Conservation (phyloP, 306 rosid species). For the Cicer yamashitae region DNA sequence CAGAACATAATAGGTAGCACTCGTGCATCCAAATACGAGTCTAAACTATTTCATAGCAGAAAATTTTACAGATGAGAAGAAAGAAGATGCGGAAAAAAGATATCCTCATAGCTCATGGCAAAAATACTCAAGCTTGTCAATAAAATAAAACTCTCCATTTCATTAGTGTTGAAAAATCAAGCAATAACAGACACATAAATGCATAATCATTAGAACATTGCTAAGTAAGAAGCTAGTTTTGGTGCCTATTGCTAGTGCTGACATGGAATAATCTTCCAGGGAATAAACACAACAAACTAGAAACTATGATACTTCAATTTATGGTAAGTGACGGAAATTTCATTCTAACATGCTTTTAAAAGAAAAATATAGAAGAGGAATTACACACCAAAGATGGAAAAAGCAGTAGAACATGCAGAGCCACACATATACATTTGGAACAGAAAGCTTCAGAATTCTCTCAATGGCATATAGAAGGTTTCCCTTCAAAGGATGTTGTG, state of each 20-base stretch:
- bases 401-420: slow-evolving; percentile 99
- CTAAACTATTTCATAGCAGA: slow-evolving; percentile 12
- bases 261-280: slow-evolving; percentile 16
- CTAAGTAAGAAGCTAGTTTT: slow-evolving; percentile 11
- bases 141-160: slow-evolving; percentile 21
- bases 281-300: background rate
- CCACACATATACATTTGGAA: slow-evolving; percentile 97
- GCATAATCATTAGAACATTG: background rate
- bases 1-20: slow-evolving; percentile 22
- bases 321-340: slow-evolving; percentile 12
- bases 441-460: slow-evolving; percentile 95
- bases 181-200: slow-evolving; percentile 14
- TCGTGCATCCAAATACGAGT: slow-evolving; percentile 8
- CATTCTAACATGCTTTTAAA: background rate
- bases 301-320: slow-evolving; percentile 30
- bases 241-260: slow-evolving; percentile 3
- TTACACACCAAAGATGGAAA: slow-evolving; percentile 89
- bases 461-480: slow-evolving; percentile 80
- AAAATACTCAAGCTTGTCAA: slow-evolving; percentile 3
- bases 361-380: slow-evolving; percentile 1
- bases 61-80: slow-evolving; percentile 7
- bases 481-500: slow-evolving; percentile 96
- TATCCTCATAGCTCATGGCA: background rate
- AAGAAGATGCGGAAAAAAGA: background rate
- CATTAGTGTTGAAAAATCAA: slow-evolving; percentile 26